Evolutionary conservation across 1,139 yeast genomes (phyloP).

Genomic region (Schizosaccharomyces versatilis): DNA sequence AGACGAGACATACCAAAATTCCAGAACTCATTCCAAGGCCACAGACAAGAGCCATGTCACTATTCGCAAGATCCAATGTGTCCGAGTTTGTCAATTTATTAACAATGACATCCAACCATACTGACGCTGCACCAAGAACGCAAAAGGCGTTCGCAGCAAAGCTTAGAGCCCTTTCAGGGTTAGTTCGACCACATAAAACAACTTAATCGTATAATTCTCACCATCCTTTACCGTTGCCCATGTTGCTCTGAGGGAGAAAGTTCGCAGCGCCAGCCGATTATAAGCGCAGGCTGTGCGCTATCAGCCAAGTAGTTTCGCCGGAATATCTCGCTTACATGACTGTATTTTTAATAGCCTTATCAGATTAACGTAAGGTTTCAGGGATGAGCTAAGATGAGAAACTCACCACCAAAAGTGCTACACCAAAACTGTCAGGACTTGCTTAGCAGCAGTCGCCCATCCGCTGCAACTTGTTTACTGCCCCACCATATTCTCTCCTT

Average conservation of each 20-base stretch:
- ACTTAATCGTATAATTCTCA: neutral
- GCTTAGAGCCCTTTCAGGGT: neutral
- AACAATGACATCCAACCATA: neutral
- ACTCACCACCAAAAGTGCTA: too few relatives aligned
- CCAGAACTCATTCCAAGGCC: constrained; percentile 1
- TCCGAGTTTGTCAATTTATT: neutral
- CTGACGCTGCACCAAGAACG: neutral
- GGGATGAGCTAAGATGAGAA: too few relatives aligned
- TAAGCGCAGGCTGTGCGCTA: neutral
- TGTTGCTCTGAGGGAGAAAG: neutral
- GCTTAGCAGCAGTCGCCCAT: too few relatives aligned
- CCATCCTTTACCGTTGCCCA: neutral
- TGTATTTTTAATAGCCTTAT: too few relatives aligned
- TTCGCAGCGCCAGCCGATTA: neutral
- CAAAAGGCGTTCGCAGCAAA: neutral
- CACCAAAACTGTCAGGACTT: too few relatives aligned
- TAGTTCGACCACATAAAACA: neutral
- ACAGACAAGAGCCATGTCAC: neutral
- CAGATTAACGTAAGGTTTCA: too few relatives aligned
- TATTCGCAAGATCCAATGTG: neutral
- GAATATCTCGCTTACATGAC: neutral
- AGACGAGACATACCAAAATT: neutral
- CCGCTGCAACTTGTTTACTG: too few relatives aligned
- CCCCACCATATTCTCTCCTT: too few relatives aligned
- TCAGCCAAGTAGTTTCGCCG: neutral